Conservation (phyloP, 192 early-diverging fungal genomes). For the Mortierella alpina region DNA sequence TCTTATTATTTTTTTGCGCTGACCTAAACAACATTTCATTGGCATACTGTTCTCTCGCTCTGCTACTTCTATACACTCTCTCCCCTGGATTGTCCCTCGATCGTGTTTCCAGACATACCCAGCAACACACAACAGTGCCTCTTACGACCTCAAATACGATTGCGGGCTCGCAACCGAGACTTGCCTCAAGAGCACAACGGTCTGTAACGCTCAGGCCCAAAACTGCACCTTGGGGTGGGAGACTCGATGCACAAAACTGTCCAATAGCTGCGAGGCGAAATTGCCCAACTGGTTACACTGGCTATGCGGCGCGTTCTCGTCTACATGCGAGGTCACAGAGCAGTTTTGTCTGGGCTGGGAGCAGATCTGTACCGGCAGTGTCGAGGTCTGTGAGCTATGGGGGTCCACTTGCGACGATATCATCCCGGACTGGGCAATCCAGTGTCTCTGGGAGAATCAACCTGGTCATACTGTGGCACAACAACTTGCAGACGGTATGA, state of each 20-base stretch:
- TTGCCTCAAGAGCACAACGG: slow-evolving; percentile 40
- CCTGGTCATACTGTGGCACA: slow-evolving; percentile 34
- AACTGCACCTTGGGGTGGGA: slow-evolving; percentile 39
- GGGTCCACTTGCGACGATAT: slow-evolving; percentile 33
- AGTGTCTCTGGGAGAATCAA: slow-evolving; percentile 58
- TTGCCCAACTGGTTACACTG: slow-evolving; percentile 48
- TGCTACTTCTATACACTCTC: neutral
- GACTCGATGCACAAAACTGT: slow-evolving; percentile 36
- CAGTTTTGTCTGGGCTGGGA: slow-evolving; percentile 51
- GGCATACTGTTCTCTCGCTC: slow-evolving; percentile 6
- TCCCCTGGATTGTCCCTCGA: neutral
- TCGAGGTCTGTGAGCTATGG: slow-evolving; percentile 42
- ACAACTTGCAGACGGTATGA: slow-evolving; percentile 52
- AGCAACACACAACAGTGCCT: slow-evolving; percentile 55
- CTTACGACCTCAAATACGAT: slow-evolving; percentile 53
- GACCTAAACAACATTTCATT: no score
- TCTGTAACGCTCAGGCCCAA: slow-evolving; percentile 34
- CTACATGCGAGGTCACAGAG: slow-evolving; percentile 41
- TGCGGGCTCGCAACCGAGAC: slow-evolving; percentile 27
- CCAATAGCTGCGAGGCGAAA: slow-evolving; percentile 25
- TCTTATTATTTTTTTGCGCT: no score
- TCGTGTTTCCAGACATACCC: slow-evolving; percentile 47
- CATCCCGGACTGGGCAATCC: slow-evolving; percentile 33
- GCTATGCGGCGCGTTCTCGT: slow-evolving; percentile 43
- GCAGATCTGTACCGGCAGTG: slow-evolving; percentile 35